Conservation (phyloP, 805 yeast genomes). For the Ogataea glucozyma region DNA sequence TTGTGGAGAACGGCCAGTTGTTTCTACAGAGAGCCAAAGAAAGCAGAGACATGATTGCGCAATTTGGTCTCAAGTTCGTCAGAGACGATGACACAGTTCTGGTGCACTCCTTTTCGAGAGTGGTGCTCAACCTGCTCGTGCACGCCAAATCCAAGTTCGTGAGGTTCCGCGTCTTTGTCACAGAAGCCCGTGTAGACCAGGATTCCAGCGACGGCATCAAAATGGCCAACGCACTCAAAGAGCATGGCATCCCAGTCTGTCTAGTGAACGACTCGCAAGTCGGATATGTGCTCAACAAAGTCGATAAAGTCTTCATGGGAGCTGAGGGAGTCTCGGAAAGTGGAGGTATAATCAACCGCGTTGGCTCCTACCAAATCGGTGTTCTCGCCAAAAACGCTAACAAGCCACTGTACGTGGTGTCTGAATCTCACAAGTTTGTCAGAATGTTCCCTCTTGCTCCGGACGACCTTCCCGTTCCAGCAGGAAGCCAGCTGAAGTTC, state of each 20-base stretch:
- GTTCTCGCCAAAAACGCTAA: slow-evolving; percentile 87
- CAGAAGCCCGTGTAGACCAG: slow-evolving; percentile 87
- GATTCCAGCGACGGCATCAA: slow-evolving; percentile 74
- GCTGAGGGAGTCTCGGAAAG: slow-evolving; percentile 99
- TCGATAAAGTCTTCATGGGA: slow-evolving; percentile 92
- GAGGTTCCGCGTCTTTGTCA: slow-evolving; percentile 86
- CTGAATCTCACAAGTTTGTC: slow-evolving; percentile 95
- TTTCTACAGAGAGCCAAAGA: slow-evolving; percentile 91
- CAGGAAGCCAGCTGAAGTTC: slow-evolving; percentile 48
- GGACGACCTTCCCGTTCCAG: slow-evolving; percentile 74
- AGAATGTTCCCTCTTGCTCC: slow-evolving; percentile 94
- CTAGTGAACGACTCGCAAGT: slow-evolving; percentile 91
- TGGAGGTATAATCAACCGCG: slow-evolving; percentile 95
- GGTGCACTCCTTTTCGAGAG: slow-evolving; percentile 91
- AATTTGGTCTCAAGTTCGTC: slow-evolving; percentile 83
- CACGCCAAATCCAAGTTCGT: slow-evolving; percentile 77
- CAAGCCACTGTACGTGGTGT: slow-evolving; percentile 90
- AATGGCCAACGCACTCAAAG: slow-evolving; percentile 68
- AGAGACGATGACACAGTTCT: slow-evolving; percentile 89
- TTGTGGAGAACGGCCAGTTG: slow-evolving; percentile 90
- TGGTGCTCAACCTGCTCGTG: slow-evolving; percentile 72
- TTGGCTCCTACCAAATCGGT: slow-evolving; percentile 94
- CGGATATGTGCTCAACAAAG: slow-evolving; percentile 86
- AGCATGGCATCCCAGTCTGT: slow-evolving; percentile 80
- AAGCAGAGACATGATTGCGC: slow-evolving; percentile 84